Evolutionary conservation across 805 yeast genomes (phyloP).

Genomic region (Cyberlindnera samutprakarnensis): DNA sequence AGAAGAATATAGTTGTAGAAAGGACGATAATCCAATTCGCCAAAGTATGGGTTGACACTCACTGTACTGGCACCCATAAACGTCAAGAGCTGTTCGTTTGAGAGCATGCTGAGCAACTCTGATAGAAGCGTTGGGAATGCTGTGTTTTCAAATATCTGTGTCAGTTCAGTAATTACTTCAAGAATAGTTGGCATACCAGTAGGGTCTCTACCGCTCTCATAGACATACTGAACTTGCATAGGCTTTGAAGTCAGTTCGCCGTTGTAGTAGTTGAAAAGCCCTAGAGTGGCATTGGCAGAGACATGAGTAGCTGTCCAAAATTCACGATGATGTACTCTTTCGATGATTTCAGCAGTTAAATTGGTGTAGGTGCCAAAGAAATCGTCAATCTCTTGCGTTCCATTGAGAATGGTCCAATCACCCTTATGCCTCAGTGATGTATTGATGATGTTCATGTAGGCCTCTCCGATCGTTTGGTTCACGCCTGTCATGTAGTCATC

Average conservation of each 20-base stretch:
- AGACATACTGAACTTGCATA: slow-evolving; percentile 29
- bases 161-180: slow-evolving; percentile 28
- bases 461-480: slow-evolving; percentile 9
- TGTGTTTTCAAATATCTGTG: slow-evolving; percentile 8
- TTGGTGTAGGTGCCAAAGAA: slow-evolving; percentile 3
- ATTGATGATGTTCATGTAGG: slow-evolving; percentile 4
- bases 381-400: slow-evolving; percentile 2
- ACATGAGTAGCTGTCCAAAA: slow-evolving; percentile 57
- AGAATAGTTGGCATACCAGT: slow-evolving; percentile 27
- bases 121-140: slow-evolving; percentile 14
- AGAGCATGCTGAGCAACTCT: slow-evolving; percentile 9
- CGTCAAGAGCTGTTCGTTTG: slow-evolving; percentile 2
- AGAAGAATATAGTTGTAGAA: slow-evolving; percentile 34
- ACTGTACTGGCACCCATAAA: slow-evolving; percentile 19
- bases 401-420: slow-evolving; percentile 14
- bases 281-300: slow-evolving; percentile 34
- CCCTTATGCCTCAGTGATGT: slow-evolving; percentile 4
- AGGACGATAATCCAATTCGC: slow-evolving; percentile 35
- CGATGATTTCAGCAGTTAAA: slow-evolving; percentile 12
- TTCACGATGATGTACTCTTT: slow-evolving; percentile 32
- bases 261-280: slow-evolving; percentile 14
- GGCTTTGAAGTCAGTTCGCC: slow-evolving; percentile 14
- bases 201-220: slow-evolving; percentile 56
- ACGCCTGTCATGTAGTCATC: slow-evolving; percentile 22
- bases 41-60: slow-evolving; percentile 10